Percentiles rank a stretch among this genome's conserved stretches.
Conservation (phyloP, 345 rosid genomes). For the Jatropha curcas region DNA sequence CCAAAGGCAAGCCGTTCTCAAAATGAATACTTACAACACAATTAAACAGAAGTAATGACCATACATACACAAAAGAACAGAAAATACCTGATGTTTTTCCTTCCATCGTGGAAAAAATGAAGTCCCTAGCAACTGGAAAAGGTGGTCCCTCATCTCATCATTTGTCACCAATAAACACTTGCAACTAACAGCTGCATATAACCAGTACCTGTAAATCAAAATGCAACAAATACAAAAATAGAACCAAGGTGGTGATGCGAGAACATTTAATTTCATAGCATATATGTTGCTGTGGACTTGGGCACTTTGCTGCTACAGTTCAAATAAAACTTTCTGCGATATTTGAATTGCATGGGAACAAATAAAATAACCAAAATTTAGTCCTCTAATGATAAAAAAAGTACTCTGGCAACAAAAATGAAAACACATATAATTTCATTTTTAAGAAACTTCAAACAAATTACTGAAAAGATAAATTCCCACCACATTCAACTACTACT, state of each 20-base stretch:
- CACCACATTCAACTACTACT: too few relatives aligned
- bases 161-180: conserved; percentile 83
- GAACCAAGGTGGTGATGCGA: not conserved
- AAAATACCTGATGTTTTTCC: conserved; percentile 91
- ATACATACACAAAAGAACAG: not conserved
- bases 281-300: not conserved
- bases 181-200: conserved; percentile 86
- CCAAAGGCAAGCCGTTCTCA: not conserved
- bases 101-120: conserved; percentile 98
- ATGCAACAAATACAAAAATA: not conserved
- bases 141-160: conserved; percentile 99
- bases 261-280: not conserved
- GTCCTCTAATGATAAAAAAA: not conserved
- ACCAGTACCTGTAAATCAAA: conserved; percentile 75
- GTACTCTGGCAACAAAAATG: not conserved
- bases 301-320: not conserved
- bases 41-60: not conserved
- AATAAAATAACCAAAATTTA: not conserved
- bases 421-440: not conserved
- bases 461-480: too few relatives aligned
- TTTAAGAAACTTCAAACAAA: too few relatives aligned
- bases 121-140: conserved; percentile 83
- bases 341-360: not conserved
- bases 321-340: not conserved
- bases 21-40: not conserved